Conservation (phyloP, 2,329 filamentous ascomycete species). For the Paraphoma chrysanthemicola region DNA sequence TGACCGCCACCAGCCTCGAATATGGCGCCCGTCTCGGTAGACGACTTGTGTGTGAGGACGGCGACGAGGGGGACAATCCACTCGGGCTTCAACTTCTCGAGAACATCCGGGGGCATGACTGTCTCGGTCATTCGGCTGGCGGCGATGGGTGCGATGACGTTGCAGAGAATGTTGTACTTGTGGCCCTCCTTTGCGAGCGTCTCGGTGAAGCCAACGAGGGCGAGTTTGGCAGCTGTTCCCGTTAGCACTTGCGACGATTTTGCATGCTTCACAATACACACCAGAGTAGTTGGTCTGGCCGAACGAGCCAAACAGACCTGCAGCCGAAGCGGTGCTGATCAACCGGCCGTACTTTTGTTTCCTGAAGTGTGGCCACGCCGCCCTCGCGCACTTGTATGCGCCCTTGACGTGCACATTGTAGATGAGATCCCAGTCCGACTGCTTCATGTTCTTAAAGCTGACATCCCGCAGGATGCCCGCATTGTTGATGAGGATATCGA, state of each 20-base stretch:
- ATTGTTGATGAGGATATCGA: slow-evolving; percentile 97
- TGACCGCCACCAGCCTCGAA: slow-evolving; percentile 95
- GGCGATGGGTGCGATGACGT: slow-evolving; percentile 94
- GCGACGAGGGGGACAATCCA: slow-evolving; percentile 96
- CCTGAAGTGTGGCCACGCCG: slow-evolving; percentile 96
- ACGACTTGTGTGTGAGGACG: slow-evolving; percentile 83
- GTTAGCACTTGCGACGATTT: slow-evolving; percentile 27
- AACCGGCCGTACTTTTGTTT: slow-evolving; percentile 98
- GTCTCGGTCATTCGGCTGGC: slow-evolving; percentile 96
- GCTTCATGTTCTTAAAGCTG: slow-evolving; percentile 99
- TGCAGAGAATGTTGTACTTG: slow-evolving; percentile 97
- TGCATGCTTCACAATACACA: slow-evolving; percentile 41
- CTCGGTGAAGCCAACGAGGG: slow-evolving; percentile 96
- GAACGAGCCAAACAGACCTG: slow-evolving; percentile 93
- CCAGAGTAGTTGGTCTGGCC: slow-evolving; percentile 94
- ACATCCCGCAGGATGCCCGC: slow-evolving; percentile 93
- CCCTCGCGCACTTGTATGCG: slow-evolving; percentile 92
- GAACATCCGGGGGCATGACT: slow-evolving; percentile 91
- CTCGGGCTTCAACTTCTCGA: slow-evolving; percentile 85
- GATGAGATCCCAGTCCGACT: slow-evolving; percentile 95
- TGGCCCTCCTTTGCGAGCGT: slow-evolving; percentile 95
- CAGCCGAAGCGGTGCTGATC: slow-evolving; percentile 96
- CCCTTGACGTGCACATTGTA: slow-evolving; percentile 92
- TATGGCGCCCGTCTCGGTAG: slow-evolving; percentile 87
- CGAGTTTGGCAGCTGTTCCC: slow-evolving; percentile 80